Evolutionary conservation across 2,329 filamentous ascomycete genomes (phyloP).

Genomic region (Ascocoryne sarcoides): DNA sequence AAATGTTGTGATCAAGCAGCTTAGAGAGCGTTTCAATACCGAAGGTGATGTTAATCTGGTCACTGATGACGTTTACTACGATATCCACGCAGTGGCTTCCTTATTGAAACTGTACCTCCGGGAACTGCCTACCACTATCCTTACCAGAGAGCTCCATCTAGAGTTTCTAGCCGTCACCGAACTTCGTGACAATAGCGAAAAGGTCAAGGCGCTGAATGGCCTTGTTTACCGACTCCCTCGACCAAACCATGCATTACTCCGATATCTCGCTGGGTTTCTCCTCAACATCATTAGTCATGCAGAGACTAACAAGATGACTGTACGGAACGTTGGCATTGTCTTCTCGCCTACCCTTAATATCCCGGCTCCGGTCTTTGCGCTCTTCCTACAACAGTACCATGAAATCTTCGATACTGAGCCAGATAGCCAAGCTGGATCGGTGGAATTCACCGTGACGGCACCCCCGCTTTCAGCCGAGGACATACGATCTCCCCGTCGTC

Average conservation of each 20-base stretch:
- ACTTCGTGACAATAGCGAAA: slow-evolving; percentile 64
- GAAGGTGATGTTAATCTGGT: slow-evolving; percentile 88
- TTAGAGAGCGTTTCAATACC: slow-evolving; percentile 86
- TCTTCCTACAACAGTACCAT: slow-evolving; percentile 86
- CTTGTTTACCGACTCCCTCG: slow-evolving; percentile 73
- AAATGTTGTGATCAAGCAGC: slow-evolving; percentile 82
- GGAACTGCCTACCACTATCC: slow-evolving; percentile 81
- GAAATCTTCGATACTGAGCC: slow-evolving; percentile 71
- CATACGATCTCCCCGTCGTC: slow-evolving; percentile 53
- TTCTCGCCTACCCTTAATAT: slow-evolving; percentile 97
- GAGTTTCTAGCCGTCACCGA: slow-evolving; percentile 83
- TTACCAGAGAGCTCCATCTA: slow-evolving; percentile 82
- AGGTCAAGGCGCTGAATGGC: slow-evolving; percentile 65
- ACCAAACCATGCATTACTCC: slow-evolving; percentile 72
- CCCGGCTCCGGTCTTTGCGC: slow-evolving; percentile 84
- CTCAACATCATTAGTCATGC: slow-evolving; percentile 88
- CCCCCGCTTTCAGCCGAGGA: slow-evolving; percentile 42
- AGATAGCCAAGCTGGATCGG: slow-evolving; percentile 50
- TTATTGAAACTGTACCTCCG: slow-evolving; percentile 89
- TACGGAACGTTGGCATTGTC: slow-evolving; percentile 94
- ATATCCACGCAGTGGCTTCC: slow-evolving; percentile 92
- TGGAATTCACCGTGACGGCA: slow-evolving; percentile 35
- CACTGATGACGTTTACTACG: slow-evolving; percentile 75
- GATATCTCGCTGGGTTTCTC: slow-evolving; percentile 79
- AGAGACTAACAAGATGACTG: slow-evolving; percentile 93